Conservation (phyloP, 1,139 yeast species). For the Taphrina populina region DNA sequence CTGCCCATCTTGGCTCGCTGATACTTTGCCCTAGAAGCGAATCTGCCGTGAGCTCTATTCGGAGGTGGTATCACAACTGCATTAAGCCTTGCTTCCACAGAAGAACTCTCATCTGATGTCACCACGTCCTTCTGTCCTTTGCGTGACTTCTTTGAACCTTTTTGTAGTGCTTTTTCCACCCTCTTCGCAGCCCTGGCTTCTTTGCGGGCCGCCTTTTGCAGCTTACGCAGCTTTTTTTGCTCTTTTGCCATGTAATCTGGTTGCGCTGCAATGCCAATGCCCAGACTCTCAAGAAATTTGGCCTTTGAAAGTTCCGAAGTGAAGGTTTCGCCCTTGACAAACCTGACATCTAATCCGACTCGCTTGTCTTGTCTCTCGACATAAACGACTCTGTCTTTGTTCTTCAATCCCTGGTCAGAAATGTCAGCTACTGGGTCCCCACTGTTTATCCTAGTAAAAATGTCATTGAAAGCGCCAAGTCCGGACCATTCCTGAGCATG, state of each 20-base stretch:
- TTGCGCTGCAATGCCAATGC: not conserved
- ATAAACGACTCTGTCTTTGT: conserved; percentile 22
- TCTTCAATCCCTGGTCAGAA: conserved; percentile 15
- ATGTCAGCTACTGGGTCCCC: conserved; percentile 32
- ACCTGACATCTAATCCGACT: conserved; percentile 41
- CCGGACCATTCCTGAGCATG: conserved; percentile 79
- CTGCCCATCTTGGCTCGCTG: conserved; percentile 29
- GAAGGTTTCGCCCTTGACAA: conserved; percentile 43
- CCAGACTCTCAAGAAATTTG: conserved; percentile 26
- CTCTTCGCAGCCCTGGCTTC: conserved; percentile 17
- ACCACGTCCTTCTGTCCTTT: conserved; percentile 1
- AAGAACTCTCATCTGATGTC: not conserved
- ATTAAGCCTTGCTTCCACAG: not conserved
- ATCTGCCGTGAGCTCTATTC: conserved; percentile 15
- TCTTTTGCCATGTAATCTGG: conserved; percentile 1
- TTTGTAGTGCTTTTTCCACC: conserved; percentile 12
- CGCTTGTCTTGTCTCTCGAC: conserved; percentile 15
- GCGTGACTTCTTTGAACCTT: not conserved
- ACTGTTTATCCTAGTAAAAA: conserved; percentile 73
- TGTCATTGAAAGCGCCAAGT: conserved; percentile 85
- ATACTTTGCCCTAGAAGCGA: conserved; percentile 34
- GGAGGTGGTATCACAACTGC: conserved; percentile 18
- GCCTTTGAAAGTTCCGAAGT: conserved; percentile 43
- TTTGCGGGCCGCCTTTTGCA: conserved; percentile 14
- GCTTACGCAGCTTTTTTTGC: conserved; percentile 4